A percentile compares a stretch with the other conserved stretches of the same genome.
phyloP scores from a whole-genome alignment of 2,329 filamentous ascomycete species.

The Mariannaea sp. region DNA sequence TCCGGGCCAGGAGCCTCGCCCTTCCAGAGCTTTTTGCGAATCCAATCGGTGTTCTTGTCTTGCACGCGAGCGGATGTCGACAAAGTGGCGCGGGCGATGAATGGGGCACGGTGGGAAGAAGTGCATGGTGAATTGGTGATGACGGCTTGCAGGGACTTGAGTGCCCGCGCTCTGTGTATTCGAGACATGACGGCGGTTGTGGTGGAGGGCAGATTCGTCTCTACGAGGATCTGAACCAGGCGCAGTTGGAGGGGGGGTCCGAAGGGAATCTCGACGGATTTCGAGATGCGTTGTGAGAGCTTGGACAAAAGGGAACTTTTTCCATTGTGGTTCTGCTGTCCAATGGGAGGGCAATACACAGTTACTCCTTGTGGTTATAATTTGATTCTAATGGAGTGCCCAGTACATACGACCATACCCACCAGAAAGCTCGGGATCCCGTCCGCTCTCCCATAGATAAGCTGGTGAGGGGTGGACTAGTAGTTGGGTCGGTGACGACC shows the following conservation, averaged over 20 bases:
- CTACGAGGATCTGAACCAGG: slow-evolving; percentile 14
- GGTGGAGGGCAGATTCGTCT: slow-evolving; percentile 1
- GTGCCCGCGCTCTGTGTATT: slow-evolving; percentile 46
- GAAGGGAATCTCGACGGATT: slow-evolving; percentile 10
- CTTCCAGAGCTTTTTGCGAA: slow-evolving; percentile 49
- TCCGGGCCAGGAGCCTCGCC: slow-evolving; percentile 46
- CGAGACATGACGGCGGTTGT: slow-evolving; percentile 46
- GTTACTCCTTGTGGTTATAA: no score
- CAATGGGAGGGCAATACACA: slow-evolving; percentile 39
- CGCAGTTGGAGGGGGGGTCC: slow-evolving; percentile 24
- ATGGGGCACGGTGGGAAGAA: slow-evolving; percentile 30
- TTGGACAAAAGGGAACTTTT: slow-evolving; percentile 34
- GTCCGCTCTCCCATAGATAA: not conserved
- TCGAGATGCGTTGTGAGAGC: slow-evolving; percentile 19
- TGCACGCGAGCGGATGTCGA: slow-evolving; percentile 43
- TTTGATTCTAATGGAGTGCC: no score
- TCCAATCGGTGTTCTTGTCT: slow-evolving; percentile 44
- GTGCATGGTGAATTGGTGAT: slow-evolving; percentile 30
- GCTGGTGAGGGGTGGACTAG: not conserved
- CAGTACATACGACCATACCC: not conserved
- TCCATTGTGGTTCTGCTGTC: slow-evolving; percentile 26
- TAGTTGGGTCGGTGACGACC: no score
- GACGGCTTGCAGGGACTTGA: slow-evolving; percentile 40
- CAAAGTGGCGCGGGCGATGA: slow-evolving; percentile 38
- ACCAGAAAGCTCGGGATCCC: not conserved